Base-by-base conservation (phyloP, 2,329 filamentous ascomycete genomes). In the Pseudocercospora fuligena region DNA sequence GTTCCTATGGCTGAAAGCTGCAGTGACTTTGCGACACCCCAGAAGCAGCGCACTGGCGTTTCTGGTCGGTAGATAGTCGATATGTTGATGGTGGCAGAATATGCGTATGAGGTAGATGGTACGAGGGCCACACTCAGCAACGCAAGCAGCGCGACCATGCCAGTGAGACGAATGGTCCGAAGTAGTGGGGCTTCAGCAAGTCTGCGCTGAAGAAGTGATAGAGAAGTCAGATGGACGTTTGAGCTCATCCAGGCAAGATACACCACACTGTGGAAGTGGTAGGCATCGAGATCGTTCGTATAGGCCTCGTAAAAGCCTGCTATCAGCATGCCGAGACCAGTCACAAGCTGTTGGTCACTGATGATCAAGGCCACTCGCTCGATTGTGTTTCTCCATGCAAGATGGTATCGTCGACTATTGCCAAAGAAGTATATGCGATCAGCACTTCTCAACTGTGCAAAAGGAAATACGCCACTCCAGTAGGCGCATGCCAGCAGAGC, bases 231-330 rank as follows among this genome's bases (percentile, higher is more conserved):
- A 47, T 72, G 70, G 11, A 70, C 69, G 1, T 60, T 61, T 7
- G 70, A 72, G 21, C 66, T 67, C 54, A 70, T 56, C 70, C 66
- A 69, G 1, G 65, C 70, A 5, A 72, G 63, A 21, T 66, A 70
- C 0, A 66, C 54, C 14, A 72, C 54, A 3, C 29, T 63, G 7
- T 64, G 56, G 64, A 64, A 72, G 43, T 72, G 69, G 19, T 63
- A 64, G 1, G 53, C 16, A 1, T 59, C 58, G 6, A 71, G 33
- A 21, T 58, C 46, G 16, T 47, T 12, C 31, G 31, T 33, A 12
- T 33, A 33, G 11, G 31, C 31, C 31, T 33, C 31, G 11, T 33
- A 33, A 33, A 33, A 33, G 31, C 31, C 29, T 33, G 31, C 31
- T 33, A 33, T 33, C 2, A 33, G 31, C 31, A 33, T 33, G 31